These are phyloP conservation scores for Pseudognaphalium luteoalbum DNA, from an alignment of 129 eudicot genomes.

Conservation along the genomic window DNA sequence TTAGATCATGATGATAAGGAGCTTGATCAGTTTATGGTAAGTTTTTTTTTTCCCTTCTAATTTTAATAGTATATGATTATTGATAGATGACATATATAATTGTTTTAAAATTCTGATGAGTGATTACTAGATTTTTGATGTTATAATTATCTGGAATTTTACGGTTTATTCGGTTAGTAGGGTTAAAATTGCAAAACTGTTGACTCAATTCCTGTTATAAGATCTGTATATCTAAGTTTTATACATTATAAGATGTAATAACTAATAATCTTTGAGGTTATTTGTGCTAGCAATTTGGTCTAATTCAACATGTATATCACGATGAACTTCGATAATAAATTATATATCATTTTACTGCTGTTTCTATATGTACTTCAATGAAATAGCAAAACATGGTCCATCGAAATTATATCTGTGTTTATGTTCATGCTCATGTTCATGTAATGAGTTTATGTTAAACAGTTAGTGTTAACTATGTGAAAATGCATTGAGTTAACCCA, in stretches of 20 bases:
- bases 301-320: too few relatives aligned
- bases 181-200: neutral
- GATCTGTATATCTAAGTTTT: neutral
- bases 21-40: conserved; percentile 88
- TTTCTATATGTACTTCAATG: too few relatives aligned
- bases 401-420: too few relatives aligned
- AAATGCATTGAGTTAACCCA: too few relatives aligned
- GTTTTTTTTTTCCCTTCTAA: neutral
- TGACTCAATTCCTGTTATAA: neutral
- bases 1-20: conserved; percentile 64
- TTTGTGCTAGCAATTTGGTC: neutral
- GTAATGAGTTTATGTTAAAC: too few relatives aligned
- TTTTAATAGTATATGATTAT: neutral
- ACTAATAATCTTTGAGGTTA: neutral
- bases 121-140: neutral
- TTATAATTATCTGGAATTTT: neutral
- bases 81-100: neutral
- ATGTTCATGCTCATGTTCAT: too few relatives aligned
- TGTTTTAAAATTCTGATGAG: neutral
- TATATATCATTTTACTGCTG: too few relatives aligned
- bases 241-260: too few relatives aligned
- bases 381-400: too few relatives aligned
- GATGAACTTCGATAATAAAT: neutral
- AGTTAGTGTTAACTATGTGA: neutral
- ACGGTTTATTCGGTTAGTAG: neutral